Percentiles rank a stretch among this genome's conserved stretches.
Conservation (phyloP, 73 alveolate genomes). For the Breviolum minutum region DNA sequence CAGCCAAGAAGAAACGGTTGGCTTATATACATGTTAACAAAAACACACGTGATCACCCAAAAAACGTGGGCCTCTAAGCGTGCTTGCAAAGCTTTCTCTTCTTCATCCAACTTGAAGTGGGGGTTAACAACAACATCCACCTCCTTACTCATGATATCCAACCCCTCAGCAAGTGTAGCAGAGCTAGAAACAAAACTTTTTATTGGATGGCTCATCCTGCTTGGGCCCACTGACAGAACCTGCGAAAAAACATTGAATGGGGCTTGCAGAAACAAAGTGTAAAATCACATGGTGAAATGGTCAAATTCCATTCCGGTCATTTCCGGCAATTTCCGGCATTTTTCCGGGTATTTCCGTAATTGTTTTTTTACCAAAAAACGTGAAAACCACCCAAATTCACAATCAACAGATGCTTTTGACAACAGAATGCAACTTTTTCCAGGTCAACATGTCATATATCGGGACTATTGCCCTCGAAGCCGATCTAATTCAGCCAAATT, state of each 20-base stretch:
- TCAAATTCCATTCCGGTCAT: neutral
- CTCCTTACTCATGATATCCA: neutral
- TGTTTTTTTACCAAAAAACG: neutral
- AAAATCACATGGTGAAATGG: neutral
- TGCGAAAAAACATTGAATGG: neutral
- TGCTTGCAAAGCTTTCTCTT: neutral
- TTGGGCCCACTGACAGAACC: neutral
- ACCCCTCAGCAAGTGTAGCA: neutral
- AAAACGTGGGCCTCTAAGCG: neutral
- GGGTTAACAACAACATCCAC: neutral
- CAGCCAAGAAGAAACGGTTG: neutral
- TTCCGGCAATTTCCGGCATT: slow-evolving; percentile 33
- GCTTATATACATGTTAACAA: neutral
- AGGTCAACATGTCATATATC: neutral
- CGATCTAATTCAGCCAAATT: too few relatives aligned
- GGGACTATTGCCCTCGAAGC: neutral
- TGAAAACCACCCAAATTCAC: neutral
- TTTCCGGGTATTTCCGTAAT: slow-evolving; percentile 31
- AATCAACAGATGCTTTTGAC: neutral
- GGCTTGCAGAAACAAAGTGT: neutral
- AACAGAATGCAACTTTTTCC: neutral
- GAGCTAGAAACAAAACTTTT: neutral
- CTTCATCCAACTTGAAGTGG: neutral
- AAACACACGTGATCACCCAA: neutral
- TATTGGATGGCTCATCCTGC: neutral